Percentiles rank a stretch among this genome's conserved stretches.
These are phyloP conservation scores for Sedum album DNA, from an alignment of 164 flowering plant species.

Conservation along the genomic window DNA sequence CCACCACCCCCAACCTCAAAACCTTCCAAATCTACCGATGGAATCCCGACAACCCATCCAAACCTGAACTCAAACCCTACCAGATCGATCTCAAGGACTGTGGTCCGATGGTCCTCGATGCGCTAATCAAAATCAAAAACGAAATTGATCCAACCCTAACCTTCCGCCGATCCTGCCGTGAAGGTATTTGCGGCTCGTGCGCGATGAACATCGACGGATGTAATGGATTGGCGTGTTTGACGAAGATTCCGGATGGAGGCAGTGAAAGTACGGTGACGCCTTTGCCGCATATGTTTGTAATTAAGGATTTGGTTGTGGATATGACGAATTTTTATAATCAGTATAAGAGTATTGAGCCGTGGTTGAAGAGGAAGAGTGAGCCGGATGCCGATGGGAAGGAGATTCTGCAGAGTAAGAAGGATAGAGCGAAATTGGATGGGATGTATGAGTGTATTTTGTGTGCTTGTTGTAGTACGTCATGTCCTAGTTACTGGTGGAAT, in stretches of 20 bases:
- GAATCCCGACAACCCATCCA: conserved; percentile 76
- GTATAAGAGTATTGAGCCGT: conserved; percentile 98
- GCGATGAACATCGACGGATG: conserved; percentile 98
- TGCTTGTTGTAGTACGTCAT: conserved; percentile 44
- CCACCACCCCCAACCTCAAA: conserved; percentile 25
- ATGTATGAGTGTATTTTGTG: conserved; percentile 98
- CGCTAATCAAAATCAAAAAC: conserved; percentile 94
- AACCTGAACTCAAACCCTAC: conserved; percentile 70
- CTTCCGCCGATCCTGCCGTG: conserved; percentile 92
- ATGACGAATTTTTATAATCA: conserved; percentile 97
- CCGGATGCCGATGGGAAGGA: conserved; percentile 56
- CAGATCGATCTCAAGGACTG: conserved; percentile 77
- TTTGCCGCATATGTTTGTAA: conserved; percentile 94
- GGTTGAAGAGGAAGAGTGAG: conserved; percentile 86
- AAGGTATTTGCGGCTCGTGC: conserved; percentile 99
- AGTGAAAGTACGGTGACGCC: conserved; percentile 59
- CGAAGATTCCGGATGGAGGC: conserved; percentile 49
- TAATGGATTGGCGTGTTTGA: conserved; percentile 87
- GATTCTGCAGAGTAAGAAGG: conserved; percentile 75
- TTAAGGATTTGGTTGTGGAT: conserved; percentile 95
- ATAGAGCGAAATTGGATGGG: conserved; percentile 87
- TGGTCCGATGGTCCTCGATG: conserved; percentile 98
- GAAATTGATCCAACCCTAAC: conserved; percentile 88
- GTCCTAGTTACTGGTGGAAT: conserved; percentile 76
- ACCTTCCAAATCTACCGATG: conserved; percentile 94